Base-by-base conservation (phyloP, 306 rosid species). In the Trichosanthes truncata region DNA sequence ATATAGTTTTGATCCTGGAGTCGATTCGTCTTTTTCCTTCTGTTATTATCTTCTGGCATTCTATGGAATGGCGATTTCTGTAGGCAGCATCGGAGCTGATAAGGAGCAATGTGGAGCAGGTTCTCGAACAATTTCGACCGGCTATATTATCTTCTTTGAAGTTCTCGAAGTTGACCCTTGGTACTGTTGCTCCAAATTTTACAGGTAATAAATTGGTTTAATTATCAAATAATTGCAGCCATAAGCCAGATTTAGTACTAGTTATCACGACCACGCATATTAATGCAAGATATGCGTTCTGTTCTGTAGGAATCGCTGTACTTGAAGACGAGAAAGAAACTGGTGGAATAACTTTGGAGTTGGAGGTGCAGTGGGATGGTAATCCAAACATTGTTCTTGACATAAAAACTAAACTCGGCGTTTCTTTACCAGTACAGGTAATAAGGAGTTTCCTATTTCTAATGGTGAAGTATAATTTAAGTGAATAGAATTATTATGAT, bases 311-410 rank as follows among this genome's bases (percentile, higher is more conserved):
- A 81, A 84, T 92, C 83, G 35, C 89, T 40, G 84, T 92, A 36
- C 60, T 91, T 78, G 98, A 95, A 80, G 89, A 80, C 53, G 89
- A 89, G 72, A 82, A 91, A 80, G 90, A 84, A 41, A 9, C 79
- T 79, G 81, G 51, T 13, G 95, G 91, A 79, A 82, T 92, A 46
- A 92, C 97, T 18, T 77, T 95, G 87, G 97, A 95, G 88, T 77
- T 95, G 79, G 98, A 95, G 84, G 83, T 95, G 88, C 94, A 95
- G 60, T 95, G 98, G 98, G 98, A 95, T 86, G 98, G 98, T 57
- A 86, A 91, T 78, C 98, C 97, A 25, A 84, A 88, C 77, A 87
- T 95, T 69, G 83, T 89, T 57, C 92, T 95, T 81, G 97, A 87
- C 78, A 88, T 95, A 26, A 95, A 90, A 84, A 95, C 98, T 68